Evolutionary conservation across 768 basidiomycete species (phyloP).

Genomic region (Kwoniella newhampshirensis): DNA sequence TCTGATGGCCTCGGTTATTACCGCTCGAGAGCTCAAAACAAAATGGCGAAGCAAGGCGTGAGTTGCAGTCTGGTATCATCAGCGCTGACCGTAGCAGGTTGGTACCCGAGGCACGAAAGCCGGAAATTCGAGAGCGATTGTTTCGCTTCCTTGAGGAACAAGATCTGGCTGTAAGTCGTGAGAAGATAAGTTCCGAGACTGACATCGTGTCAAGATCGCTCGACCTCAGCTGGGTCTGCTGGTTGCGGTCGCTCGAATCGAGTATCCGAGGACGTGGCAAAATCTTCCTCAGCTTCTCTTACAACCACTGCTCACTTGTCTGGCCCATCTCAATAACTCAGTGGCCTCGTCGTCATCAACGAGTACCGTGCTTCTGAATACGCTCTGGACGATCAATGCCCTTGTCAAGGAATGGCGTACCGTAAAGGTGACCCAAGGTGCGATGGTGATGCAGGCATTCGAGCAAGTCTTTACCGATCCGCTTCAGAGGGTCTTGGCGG

Average conservation of each 20-base stretch:
- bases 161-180: slow-evolving; percentile 32
- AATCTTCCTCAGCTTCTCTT: slow-evolving; percentile 47
- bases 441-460: slow-evolving; percentile 43
- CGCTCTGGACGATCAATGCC: slow-evolving; percentile 52
- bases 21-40: slow-evolving; percentile 49
- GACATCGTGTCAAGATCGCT: slow-evolving; percentile 38
- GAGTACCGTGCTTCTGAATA: slow-evolving; percentile 46
- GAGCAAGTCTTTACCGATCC: slow-evolving; percentile 38
- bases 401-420: slow-evolving; percentile 51
- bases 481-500: slow-evolving; percentile 26
- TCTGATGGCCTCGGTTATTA: slow-evolving; percentile 43
- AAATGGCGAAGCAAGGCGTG: slow-evolving; percentile 53
- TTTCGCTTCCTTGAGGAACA: slow-evolving; percentile 51
- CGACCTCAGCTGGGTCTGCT: slow-evolving; percentile 47
- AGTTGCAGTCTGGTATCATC: background rate
- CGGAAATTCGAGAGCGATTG: slow-evolving; percentile 41
- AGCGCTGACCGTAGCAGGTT: slow-evolving; percentile 16
- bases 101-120: slow-evolving; percentile 47
- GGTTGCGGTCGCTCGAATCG: slow-evolving; percentile 45
- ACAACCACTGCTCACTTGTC: slow-evolving; percentile 42
- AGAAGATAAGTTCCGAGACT: background rate
- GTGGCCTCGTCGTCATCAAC: slow-evolving; percentile 27
- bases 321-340: slow-evolving; percentile 25
- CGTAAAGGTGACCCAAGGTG: slow-evolving; percentile 46
- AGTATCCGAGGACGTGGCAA: slow-evolving; percentile 44